Percentiles rank a stretch among this genome's conserved stretches.
phyloP scores from a whole-genome alignment of 257 asterid species.

The Solanum paucissectum region DNA sequence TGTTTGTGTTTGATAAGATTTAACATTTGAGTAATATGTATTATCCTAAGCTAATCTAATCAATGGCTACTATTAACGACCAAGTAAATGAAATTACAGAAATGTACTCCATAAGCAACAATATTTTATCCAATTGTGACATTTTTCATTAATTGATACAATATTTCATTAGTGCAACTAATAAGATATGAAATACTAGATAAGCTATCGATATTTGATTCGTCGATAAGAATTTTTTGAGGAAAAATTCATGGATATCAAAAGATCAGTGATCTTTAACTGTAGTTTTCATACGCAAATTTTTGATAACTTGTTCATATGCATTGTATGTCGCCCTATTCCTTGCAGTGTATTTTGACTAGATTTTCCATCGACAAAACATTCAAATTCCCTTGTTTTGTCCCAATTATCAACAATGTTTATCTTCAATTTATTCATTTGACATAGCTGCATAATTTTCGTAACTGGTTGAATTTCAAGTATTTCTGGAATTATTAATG shows the following conservation, averaged over 20 bases:
- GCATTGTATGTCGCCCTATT: conserved; percentile 40
- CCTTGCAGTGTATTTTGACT: conserved; percentile 14
- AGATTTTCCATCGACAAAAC: conserved; percentile 17
- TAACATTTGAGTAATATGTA: neutral
- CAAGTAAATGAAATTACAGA: too few relatives aligned
- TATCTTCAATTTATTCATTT: conserved; percentile 2
- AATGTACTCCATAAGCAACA: neutral
- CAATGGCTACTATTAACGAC: neutral
- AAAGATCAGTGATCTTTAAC: neutral
- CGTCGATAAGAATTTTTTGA: neutral
- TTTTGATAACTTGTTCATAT: neutral
- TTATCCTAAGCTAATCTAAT: neutral
- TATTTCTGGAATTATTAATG: conserved; percentile 21
- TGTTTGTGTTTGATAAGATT: neutral
- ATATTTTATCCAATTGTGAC: neutral
- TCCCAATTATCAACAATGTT: conserved; percentile 27
- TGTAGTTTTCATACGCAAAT: neutral
- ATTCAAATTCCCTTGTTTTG: conserved; percentile 18
- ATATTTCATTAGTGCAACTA: neutral
- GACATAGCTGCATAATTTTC: conserved; percentile 22
- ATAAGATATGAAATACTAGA: neutral
- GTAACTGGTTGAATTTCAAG: conserved; percentile 32
- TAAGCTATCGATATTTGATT: neutral
- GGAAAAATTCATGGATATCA: neutral
- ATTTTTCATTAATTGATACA: neutral